Conservation (phyloP, 495 filamentous ascomycete species). For the Neurospora sp. region DNA sequence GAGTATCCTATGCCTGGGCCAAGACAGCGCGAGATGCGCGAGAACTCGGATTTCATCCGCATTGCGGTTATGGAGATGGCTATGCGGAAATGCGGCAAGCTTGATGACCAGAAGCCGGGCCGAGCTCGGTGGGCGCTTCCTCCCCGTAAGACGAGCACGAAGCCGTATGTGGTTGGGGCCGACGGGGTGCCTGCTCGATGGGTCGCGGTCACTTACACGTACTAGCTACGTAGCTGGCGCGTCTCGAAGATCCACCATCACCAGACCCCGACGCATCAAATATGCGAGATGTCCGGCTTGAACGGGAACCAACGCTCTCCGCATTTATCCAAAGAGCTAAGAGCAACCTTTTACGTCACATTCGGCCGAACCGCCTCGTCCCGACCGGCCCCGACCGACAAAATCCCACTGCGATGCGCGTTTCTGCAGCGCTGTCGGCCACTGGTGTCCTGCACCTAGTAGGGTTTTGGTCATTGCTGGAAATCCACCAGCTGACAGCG, state of each 20-base stretch:
- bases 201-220: slow-evolving; percentile 24
- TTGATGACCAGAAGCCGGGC: slow-evolving; percentile 75
- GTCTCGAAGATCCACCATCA: neutral
- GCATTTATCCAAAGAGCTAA: neutral
- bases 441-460: neutral
- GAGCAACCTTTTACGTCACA: neutral
- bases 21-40: slow-evolving; percentile 79
- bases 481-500: neutral
- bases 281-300: neutral
- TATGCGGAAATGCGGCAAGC: slow-evolving; percentile 85
- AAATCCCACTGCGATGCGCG: neutral
- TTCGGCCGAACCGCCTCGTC: neutral
- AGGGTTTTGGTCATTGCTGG: neutral
- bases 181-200: slow-evolving; percentile 45
- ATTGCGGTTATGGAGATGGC: slow-evolving; percentile 95
- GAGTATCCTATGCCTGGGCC: slow-evolving; percentile 37
- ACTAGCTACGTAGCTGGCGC: neutral
- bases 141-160: slow-evolving; percentile 54
- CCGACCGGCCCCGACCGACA: neutral
- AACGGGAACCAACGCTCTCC: neutral
- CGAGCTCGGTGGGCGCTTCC: slow-evolving; percentile 81
- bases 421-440: neutral
- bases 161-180: slow-evolving; percentile 40
- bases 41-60: slow-evolving; percentile 89
- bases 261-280: neutral